Conservation (phyloP, 1,139 yeast genomes). For the Nematodospora anomalae region DNA sequence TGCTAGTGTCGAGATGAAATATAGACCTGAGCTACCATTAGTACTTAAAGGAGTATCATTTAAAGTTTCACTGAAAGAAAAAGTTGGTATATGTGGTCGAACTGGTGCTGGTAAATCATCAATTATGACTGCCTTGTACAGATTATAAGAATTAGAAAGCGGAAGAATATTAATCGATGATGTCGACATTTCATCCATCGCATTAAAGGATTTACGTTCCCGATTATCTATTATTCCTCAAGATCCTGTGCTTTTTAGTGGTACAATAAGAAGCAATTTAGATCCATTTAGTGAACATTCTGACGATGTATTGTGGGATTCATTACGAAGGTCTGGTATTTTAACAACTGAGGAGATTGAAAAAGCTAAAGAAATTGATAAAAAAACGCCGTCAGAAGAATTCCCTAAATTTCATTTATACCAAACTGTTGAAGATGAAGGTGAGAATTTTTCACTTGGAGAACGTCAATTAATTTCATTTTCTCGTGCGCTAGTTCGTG, state of each 20-base stretch:
- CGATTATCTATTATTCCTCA: conserved; percentile 46
- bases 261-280: conserved; percentile 40
- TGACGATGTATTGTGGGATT: conserved; percentile 46
- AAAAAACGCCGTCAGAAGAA: conserved; percentile 22
- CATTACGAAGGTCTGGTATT: conserved; percentile 46
- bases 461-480: conserved; percentile 56
- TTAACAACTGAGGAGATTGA: conserved; percentile 29
- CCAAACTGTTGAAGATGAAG: conserved; percentile 53
- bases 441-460: conserved; percentile 55
- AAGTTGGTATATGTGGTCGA: conserved; percentile 75
- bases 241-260: conserved; percentile 45
- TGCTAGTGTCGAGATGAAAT: conserved; percentile 59
- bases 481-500: conserved; percentile 53
- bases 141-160: conserved; percentile 54
- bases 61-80: conserved; percentile 52
- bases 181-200: conserved; percentile 49
- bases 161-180: conserved; percentile 62
- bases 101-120: conserved; percentile 82
- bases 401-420: conserved; percentile 51
- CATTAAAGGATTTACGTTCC: conserved; percentile 33
- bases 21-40: conserved; percentile 73
- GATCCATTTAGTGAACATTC: conserved; percentile 40
- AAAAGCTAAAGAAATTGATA: conserved; percentile 19
- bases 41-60: conserved; percentile 60
- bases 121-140: conserved; percentile 63